Percentiles rank a stretch among this genome's conserved stretches.
phyloP scores from a whole-genome alignment of 768 basidiomycete genomes.

The Agrocybe pediades region DNA sequence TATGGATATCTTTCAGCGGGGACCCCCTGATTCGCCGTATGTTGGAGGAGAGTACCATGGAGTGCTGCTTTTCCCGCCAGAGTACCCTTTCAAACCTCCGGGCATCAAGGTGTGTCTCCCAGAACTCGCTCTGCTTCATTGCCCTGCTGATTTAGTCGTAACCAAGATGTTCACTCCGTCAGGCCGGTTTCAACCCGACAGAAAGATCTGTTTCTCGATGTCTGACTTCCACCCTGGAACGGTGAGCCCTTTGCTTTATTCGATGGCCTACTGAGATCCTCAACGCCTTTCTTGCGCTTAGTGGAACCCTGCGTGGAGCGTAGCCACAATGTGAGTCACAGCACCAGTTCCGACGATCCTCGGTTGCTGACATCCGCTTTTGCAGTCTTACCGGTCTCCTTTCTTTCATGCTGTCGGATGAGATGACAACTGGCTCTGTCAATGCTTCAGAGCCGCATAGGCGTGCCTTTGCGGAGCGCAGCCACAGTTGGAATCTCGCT shows the following conservation, averaged over 20 bases:
- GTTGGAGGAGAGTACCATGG: slow-evolving; percentile 94
- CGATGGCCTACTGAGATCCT: background rate
- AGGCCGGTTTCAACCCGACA: slow-evolving; percentile 87
- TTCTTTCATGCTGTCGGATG: slow-evolving; percentile 94
- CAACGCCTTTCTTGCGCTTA: slow-evolving; percentile 25
- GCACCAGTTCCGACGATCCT: background rate
- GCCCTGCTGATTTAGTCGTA: background rate
- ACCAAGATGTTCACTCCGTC: slow-evolving; percentile 87
- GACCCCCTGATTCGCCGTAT: slow-evolving; percentile 92
- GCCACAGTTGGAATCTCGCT: slow-evolving; percentile 83
- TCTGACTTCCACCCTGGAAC: slow-evolving; percentile 92
- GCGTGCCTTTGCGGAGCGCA: slow-evolving; percentile 69
- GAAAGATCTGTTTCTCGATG: slow-evolving; percentile 99
- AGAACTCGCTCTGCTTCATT: background rate
- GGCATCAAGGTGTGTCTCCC: slow-evolving; percentile 79
- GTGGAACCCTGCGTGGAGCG: slow-evolving; percentile 98
- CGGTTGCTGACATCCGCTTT: background rate
- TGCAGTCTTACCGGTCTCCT: slow-evolving; percentile 88
- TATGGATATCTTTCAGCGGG: slow-evolving; percentile 67
- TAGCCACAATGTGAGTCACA: slow-evolving; percentile 82
- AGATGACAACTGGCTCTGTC: slow-evolving; percentile 95
- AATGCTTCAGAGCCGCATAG: slow-evolving; percentile 81
- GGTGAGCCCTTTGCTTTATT: slow-evolving; percentile 45
- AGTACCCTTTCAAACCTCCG: slow-evolving; percentile 96
- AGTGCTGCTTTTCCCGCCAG: slow-evolving; percentile 86